phyloP scores from a whole-genome alignment of 2,329 filamentous ascomycete species.

The Phaeophleospora eucalypticola region DNA sequence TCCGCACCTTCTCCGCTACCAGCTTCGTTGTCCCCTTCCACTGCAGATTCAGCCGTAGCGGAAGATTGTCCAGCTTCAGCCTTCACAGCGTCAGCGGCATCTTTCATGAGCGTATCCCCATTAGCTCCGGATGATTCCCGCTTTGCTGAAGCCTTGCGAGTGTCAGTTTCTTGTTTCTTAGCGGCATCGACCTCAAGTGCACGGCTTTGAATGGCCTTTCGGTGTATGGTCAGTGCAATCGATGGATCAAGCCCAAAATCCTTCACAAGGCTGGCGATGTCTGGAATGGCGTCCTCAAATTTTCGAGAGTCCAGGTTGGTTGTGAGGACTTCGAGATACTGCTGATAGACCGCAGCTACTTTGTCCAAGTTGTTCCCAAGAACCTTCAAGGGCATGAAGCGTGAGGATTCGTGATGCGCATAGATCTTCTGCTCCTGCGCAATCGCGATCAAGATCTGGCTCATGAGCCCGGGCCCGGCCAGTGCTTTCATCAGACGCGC shows the following conservation, averaged over 20 bases:
- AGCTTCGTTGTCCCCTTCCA: background rate
- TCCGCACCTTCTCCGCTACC: constrained; percentile 2
- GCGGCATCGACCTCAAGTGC: constrained; percentile 46
- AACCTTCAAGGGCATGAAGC: constrained; percentile 79
- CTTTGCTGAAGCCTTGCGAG: constrained; percentile 20
- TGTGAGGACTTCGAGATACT: constrained; percentile 85
- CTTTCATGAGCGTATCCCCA: constrained; percentile 22
- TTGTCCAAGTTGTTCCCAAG: constrained; percentile 86
- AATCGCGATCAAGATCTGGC: constrained; percentile 81
- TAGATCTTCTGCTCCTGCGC: constrained; percentile 88
- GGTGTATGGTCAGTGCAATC: constrained; percentile 79
- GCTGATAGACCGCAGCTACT: constrained; percentile 75
- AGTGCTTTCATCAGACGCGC: constrained; percentile 76
- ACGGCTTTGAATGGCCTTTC: constrained; percentile 66
- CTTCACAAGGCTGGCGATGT: constrained; percentile 66
- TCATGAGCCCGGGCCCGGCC: constrained; percentile 71
- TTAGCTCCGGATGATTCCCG: background rate
- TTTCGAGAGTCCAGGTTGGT: constrained; percentile 70
- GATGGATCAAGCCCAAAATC: constrained; percentile 76
- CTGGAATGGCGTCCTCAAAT: constrained; percentile 75
- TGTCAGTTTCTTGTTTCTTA: constrained; percentile 31
- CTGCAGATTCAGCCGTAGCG: background rate
- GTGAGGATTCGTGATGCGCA: constrained; percentile 67
- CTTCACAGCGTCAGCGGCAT: constrained; percentile 14
- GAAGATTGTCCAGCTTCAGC: constrained; percentile 11